Evolutionary conservation across 2,329 filamentous ascomycete genomes (phyloP), one percentile per base, ranked within the genome.

Genomic region (Ceratocystis eucalypticola): DNA sequence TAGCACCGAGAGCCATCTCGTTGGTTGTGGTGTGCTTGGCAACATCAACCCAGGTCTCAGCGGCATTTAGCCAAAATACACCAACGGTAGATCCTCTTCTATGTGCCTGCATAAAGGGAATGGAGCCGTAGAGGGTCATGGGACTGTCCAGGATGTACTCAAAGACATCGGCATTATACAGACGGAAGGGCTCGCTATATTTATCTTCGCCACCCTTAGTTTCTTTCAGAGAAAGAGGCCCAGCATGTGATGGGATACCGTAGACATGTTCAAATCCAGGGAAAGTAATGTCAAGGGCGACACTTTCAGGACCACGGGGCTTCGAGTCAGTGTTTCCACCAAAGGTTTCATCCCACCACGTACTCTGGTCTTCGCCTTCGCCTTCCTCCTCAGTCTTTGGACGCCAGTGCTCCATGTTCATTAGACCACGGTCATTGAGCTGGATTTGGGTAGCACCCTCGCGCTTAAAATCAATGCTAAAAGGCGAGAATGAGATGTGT

Each of bases 271-370:
- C 87, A 73, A 96, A 99, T 45, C 89, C 91, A 1, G 89, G 85
- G 76, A 99, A 99, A 0, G 88, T 87, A 71, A 99, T 93, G 73
- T 99, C 94, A 67, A 99, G 77, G 15, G 84, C 91, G 57, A 99
- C 81, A 73, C 92, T 94, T 76, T 99, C 94, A 0, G 94, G 94
- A 1, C 94, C 94, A 72, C 86, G 86, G n/a, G 94, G 93, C 77
- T 99, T 99, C 4, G 87, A 84, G 75, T 99, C 94, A 0, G 92
- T 97, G 74, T 94, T 96, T 69, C 93, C 92, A 70, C 93, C 93
- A 75, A 99, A 99, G 0, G 83, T 84, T 78, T 99, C 94, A 5
- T 99, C 94, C 94, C 94, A 99, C 91, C 91, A 96, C 2, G 92
- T 96, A 76, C 87, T 88, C 74, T 96, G 89, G 70, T 94, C 89